Evolutionary conservation across 306 rosid genomes (phyloP).

Genomic region (Pterocarpus santalinus): DNA sequence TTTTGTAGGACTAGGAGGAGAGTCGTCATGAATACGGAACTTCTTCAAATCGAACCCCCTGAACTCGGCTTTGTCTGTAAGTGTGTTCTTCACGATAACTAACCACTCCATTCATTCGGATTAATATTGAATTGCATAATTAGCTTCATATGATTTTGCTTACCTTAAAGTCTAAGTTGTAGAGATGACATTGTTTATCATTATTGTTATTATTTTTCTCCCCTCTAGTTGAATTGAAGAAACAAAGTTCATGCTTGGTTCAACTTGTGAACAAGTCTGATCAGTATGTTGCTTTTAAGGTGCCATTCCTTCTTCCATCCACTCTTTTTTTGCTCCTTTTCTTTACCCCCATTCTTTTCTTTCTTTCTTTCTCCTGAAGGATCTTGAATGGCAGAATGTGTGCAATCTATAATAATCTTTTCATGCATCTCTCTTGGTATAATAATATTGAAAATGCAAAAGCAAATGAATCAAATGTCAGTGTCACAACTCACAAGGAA

Average conservation of each 20-base stretch:
- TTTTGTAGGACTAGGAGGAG: slow-evolving; percentile 25
- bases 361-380: background rate
- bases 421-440: background rate
- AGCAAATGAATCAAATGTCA: background rate
- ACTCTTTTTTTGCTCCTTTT: background rate
- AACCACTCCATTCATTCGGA: too few species aligned
- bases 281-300: slow-evolving; percentile 91
- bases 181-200: too few species aligned
- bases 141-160: too few species aligned
- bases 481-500: background rate
- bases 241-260: slow-evolving; percentile 79
- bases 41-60: slow-evolving; percentile 74
- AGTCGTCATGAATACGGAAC: slow-evolving; percentile 66
- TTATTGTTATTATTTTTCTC: background rate
- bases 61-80: slow-evolving; percentile 86
- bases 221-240: slow-evolving; percentile 79
- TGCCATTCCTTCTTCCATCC: slow-evolving; percentile 23
- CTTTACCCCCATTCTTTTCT: too few species aligned
- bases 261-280: slow-evolving; percentile 70
- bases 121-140: background rate
- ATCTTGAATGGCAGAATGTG: slow-evolving; percentile 1
- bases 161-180: too few species aligned
- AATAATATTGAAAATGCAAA: slow-evolving; percentile 14
- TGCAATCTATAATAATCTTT: background rate
- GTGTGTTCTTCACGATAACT: background rate